Percentiles rank a stretch among this genome's conserved stretches.
These are phyloP conservation scores for Asclepias syriaca DNA, from an alignment of 257 asterid species.

Conservation along the genomic window DNA sequence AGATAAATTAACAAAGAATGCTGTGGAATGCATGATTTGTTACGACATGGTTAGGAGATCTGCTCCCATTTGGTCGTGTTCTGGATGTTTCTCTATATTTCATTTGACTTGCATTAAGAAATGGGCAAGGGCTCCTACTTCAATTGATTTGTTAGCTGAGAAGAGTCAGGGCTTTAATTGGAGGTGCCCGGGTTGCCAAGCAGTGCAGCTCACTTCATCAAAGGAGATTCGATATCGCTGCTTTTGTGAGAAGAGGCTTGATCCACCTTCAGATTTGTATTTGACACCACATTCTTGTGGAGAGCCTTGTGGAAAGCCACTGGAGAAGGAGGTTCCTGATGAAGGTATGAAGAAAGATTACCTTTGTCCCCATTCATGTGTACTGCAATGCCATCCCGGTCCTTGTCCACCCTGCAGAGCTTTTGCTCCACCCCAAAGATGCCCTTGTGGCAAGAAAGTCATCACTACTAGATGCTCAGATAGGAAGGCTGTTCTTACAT, in stretches of 20 bases:
- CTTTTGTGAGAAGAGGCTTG: slow-evolving; percentile 85
- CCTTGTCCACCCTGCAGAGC: slow-evolving; percentile 99
- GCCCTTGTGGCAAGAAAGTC: slow-evolving; percentile 92
- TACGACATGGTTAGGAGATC: slow-evolving; percentile 94
- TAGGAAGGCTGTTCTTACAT: slow-evolving; percentile 72
- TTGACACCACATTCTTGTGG: slow-evolving; percentile 99
- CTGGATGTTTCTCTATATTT: slow-evolving; percentile 87
- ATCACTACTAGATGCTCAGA: slow-evolving; percentile 91
- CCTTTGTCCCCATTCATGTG: slow-evolving; percentile 89
- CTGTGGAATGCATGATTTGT: slow-evolving; percentile 98
- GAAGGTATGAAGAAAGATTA: slow-evolving; percentile 58
- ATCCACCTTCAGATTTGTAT: slow-evolving; percentile 88
- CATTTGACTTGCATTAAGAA: slow-evolving; percentile 82
- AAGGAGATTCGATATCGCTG: slow-evolving; percentile 79
- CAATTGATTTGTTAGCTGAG: slow-evolving; percentile 73
- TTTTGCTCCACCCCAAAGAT: slow-evolving; percentile 78
- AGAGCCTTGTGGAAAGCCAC: slow-evolving; percentile 83
- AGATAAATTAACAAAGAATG: slow-evolving; percentile 76
- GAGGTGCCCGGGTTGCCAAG: slow-evolving; percentile 99
- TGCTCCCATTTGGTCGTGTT: slow-evolving; percentile 89
- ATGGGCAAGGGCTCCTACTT: slow-evolving; percentile 99
- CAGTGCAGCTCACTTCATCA: slow-evolving; percentile 78
- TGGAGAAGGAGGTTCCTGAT: slow-evolving; percentile 70
- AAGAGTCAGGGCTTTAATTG: slow-evolving; percentile 82
- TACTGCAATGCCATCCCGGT: slow-evolving; percentile 97